A percentile compares a stretch with the other conserved stretches of the same genome.
Conservation (phyloP, 2,329 filamentous ascomycete genomes). For the Scortechinia acanthostroma region DNA sequence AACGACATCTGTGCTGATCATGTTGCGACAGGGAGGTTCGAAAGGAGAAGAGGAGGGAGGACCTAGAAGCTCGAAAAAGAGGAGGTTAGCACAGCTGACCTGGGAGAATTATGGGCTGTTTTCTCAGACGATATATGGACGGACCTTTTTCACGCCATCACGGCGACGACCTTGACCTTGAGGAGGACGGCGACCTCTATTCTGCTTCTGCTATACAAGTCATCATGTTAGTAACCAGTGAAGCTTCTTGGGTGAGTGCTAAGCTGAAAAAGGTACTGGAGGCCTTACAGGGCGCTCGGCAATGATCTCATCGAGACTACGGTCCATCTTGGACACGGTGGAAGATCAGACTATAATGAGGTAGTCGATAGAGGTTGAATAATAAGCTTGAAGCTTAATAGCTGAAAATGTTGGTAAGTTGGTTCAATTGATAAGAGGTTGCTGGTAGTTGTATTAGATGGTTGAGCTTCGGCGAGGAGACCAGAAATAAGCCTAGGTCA, state of each 20-base stretch:
- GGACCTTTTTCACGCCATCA: constrained; percentile 86
- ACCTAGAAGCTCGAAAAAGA: constrained; percentile 7
- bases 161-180: constrained; percentile 38
- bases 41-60: constrained; percentile 13
- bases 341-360: background rate
- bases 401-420: background rate
- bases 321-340: background rate
- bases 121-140: constrained; percentile 6
- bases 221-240: background rate
- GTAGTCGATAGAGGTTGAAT: background rate
- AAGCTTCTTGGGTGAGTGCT: background rate
- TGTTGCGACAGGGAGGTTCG: background rate
- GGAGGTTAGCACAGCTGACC: background rate
- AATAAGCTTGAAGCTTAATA: background rate
- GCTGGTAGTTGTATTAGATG: no score
- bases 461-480: no score
- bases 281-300: background rate
- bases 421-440: no score
- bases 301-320: background rate
- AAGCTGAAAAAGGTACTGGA: background rate
- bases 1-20: no score
- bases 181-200: constrained; percentile 7
- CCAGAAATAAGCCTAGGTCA: no score
- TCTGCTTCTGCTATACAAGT: background rate
- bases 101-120: no score